Conservation (phyloP, 2,329 filamentous ascomycete genomes). For the Ascochyta lentis region DNA sequence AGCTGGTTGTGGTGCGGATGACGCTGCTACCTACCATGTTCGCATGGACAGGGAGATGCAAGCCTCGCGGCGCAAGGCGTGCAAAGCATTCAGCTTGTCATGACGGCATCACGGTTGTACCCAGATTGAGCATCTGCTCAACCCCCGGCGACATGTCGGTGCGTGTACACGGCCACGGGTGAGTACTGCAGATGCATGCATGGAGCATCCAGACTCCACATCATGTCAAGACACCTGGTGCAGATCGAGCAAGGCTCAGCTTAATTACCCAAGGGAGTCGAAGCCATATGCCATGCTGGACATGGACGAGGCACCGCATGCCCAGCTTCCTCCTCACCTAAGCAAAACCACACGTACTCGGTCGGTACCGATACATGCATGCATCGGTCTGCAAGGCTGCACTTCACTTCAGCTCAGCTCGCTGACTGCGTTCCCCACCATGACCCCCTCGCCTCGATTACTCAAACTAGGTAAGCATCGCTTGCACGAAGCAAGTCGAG, state of each 20-base stretch:
- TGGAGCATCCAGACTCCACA: not conserved
- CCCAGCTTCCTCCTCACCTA: conserved; percentile 5
- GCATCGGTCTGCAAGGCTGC: conserved; percentile 3
- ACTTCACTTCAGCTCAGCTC: not conserved
- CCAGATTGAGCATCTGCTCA: not conserved
- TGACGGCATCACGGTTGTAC: conserved; percentile 1
- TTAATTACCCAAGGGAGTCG: not conserved
- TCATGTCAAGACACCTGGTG: conserved; percentile 1
- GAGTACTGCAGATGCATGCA: conserved; percentile 4
- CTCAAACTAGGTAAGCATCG: not conserved
- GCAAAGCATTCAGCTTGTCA: not conserved
- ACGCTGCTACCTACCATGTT: conserved; percentile 10
- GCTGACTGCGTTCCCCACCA: conserved; percentile 1
- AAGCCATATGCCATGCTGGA: not conserved
- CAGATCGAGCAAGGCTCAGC: conserved; percentile 4
- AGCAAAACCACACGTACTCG: not conserved
- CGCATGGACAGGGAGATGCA: not conserved
- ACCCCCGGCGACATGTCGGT: not conserved
- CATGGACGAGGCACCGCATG: not conserved
- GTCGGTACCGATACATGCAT: not conserved
- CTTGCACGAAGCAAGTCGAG: not conserved
- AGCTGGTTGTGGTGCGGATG: conserved; percentile 1
- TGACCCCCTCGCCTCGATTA: not conserved
- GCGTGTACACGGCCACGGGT: not conserved
- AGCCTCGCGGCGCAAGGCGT: conserved; percentile 8